Percentiles rank a stretch among this genome's conserved stretches.
These are phyloP conservation scores for Scheffersomyces insectosa DNA, from an alignment of 1,139 yeast genomes.

Conservation along the genomic window DNA sequence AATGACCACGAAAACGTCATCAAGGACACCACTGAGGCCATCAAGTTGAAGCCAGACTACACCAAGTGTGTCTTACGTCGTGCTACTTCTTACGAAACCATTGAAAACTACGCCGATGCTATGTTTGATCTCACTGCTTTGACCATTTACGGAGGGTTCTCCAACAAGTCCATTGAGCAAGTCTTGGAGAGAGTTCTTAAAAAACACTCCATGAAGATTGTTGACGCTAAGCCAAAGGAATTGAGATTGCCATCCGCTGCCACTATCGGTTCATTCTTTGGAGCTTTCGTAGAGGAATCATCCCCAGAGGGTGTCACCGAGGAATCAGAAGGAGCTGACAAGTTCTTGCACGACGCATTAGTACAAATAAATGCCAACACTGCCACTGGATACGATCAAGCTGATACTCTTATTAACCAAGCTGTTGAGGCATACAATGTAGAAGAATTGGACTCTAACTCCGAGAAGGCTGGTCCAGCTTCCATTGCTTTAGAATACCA, in stretches of 20 bases:
- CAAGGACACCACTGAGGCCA: conserved; percentile 83
- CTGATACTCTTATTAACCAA: conserved; percentile 67
- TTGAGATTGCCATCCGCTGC: conserved; percentile 80
- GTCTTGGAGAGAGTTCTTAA: conserved; percentile 86
- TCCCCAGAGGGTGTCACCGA: conserved; percentile 53
- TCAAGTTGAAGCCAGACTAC: conserved; percentile 84
- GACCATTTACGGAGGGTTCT: conserved; percentile 75
- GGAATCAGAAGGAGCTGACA: conserved; percentile 54
- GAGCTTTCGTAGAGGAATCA: conserved; percentile 58
- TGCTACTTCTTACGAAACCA: conserved; percentile 82
- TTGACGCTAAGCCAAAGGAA: conserved; percentile 54
- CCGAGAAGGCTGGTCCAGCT: conserved; percentile 52
- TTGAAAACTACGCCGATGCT: conserved; percentile 79
- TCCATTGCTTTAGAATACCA: conserved; percentile 77
- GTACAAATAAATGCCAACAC: conserved; percentile 63
- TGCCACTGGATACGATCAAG: conserved; percentile 70
- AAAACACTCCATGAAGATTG: conserved; percentile 69
- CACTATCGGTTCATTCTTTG: conserved; percentile 82
- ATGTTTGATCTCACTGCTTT: conserved; percentile 89
- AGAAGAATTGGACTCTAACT: conserved; percentile 32
- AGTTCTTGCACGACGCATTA: conserved; percentile 68
- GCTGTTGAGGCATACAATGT: conserved; percentile 60
- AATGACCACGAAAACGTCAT: conserved; percentile 79
- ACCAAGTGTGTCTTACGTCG: conserved; percentile 72
- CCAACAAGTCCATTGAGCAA: conserved; percentile 74